Conservation (phyloP, 2,329 filamentous ascomycete genomes). For the Hypocreales sp. region DNA sequence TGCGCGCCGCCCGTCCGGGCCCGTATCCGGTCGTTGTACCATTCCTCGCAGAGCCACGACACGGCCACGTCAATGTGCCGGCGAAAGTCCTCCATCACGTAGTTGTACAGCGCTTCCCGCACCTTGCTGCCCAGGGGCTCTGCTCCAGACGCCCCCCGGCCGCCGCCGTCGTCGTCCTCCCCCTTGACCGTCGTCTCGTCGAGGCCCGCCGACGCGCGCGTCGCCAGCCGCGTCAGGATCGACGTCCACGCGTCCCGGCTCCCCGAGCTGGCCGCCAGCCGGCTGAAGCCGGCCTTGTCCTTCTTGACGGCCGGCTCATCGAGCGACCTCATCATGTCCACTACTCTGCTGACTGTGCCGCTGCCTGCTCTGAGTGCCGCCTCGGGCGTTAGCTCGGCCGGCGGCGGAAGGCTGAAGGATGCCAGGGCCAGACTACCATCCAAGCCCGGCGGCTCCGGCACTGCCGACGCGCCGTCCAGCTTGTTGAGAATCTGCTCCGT, state of each 20-base stretch:
- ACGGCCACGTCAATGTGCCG: conserved; percentile 80
- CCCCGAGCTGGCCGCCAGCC: conserved; percentile 70
- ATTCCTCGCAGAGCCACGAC: conserved; percentile 91
- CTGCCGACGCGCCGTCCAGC: conserved; percentile 52
- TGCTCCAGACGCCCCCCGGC: conserved; percentile 16
- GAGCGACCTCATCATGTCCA: conserved; percentile 58
- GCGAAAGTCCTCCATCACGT: conserved; percentile 85
- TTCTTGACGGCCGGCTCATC: conserved; percentile 50
- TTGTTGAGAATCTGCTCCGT: conserved; percentile 66
- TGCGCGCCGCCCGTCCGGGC: conserved; percentile 27
- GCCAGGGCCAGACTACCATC: conserved; percentile 46
- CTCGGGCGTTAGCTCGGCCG: conserved; percentile 56
- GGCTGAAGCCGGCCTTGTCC: conserved; percentile 59
- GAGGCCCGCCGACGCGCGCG: conserved; percentile 57
- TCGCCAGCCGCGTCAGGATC: conserved; percentile 71
- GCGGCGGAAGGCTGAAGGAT: conserved; percentile 65
- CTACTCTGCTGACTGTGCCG: conserved; percentile 60
- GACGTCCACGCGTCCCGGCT: conserved; percentile 86
- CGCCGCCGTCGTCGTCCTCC: conserved; percentile 47
- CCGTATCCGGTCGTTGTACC: conserved; percentile 69
- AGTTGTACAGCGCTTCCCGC: conserved; percentile 66
- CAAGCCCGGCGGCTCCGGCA: conserved; percentile 14
- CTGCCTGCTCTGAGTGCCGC: conserved; percentile 61
- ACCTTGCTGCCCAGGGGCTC: conserved; percentile 51
- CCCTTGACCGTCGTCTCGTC: conserved; percentile 42